Conservation (phyloP, 495 filamentous ascomycete genomes). For the Neurospora terricola region DNA sequence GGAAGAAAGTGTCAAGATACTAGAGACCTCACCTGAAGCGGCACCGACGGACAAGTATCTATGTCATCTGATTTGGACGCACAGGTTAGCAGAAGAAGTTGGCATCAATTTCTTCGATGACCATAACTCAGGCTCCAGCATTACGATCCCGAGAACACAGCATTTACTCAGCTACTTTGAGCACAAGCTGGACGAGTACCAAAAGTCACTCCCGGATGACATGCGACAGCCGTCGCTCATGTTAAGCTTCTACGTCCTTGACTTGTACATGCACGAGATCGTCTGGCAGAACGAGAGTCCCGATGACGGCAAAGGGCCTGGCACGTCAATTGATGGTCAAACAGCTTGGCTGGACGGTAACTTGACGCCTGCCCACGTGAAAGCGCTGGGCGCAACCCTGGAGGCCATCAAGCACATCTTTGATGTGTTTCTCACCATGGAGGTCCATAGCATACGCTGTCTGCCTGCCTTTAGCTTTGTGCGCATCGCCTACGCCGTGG, state of each 20-base stretch:
- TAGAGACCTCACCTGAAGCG: constrained; percentile 63
- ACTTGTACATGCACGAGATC: constrained; percentile 81
- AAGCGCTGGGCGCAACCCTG: constrained; percentile 62
- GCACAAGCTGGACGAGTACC: constrained; percentile 62
- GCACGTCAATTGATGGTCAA: not conserved
- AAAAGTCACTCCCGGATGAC: constrained; percentile 40
- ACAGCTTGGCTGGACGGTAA: constrained; percentile 36
- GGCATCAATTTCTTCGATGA: constrained; percentile 73
- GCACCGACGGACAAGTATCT: constrained; percentile 61
- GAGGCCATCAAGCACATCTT: constrained; percentile 64
- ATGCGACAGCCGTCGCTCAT: constrained; percentile 38
- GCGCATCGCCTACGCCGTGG: constrained; percentile 64
- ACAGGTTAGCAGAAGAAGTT: constrained; percentile 73
- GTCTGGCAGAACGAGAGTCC: constrained; percentile 62
- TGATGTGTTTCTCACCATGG: constrained; percentile 54
- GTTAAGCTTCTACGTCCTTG: constrained; percentile 54
- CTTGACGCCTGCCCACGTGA: constrained; percentile 55
- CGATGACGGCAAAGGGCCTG: constrained; percentile 47
- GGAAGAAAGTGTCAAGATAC: constrained; percentile 67
- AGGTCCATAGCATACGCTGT: constrained; percentile 50
- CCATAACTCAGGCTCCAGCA: constrained; percentile 47
- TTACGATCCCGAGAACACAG: constrained; percentile 64
- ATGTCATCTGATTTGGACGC: constrained; percentile 66
- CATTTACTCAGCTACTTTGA: constrained; percentile 69
- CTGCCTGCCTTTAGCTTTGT: constrained; percentile 72